These are phyloP conservation scores for Leccinum aurantiacum DNA, from an alignment of 768 basidiomycete species.

Conservation along the genomic window DNA sequence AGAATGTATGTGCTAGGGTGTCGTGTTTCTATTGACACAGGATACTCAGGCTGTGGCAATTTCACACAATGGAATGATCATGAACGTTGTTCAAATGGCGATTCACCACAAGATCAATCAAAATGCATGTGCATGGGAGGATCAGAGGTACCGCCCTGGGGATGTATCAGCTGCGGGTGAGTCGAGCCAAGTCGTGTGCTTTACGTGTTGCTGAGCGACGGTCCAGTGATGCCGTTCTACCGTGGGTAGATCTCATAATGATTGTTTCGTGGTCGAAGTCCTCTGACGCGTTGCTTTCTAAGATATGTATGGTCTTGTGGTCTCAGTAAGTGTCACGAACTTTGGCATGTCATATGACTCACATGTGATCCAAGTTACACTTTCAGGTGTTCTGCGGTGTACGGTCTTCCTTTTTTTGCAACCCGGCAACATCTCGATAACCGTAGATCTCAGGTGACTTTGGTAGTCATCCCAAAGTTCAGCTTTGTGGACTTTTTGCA, in stretches of 20 bases:
- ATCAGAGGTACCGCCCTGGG: constrained; percentile 48
- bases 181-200: constrained; percentile 17
- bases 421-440: neutral
- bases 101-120: constrained; percentile 45
- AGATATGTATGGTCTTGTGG: constrained; percentile 64
- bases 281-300: constrained; percentile 14
- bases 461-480: constrained; percentile 64
- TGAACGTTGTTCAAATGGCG: constrained; percentile 62
- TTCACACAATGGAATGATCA: constrained; percentile 61
- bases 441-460: constrained; percentile 39
- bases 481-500: constrained; percentile 60
- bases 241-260: constrained; percentile 39
- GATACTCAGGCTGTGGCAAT: constrained; percentile 58
- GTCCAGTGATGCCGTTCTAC: constrained; percentile 57
- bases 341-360: neutral
- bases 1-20: neutral
- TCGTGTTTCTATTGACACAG: neutral
- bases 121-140: constrained; percentile 39
- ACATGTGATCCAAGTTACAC: constrained; percentile 42
- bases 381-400: constrained; percentile 55
- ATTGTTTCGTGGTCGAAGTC: neutral
- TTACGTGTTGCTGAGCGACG: constrained; percentile 7
- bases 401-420: constrained; percentile 13
- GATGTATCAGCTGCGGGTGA: constrained; percentile 58
- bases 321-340: constrained; percentile 42